Evolutionary conservation across 257 asterid species (phyloP).

Genomic region (Haberlea rhodopensis): DNA sequence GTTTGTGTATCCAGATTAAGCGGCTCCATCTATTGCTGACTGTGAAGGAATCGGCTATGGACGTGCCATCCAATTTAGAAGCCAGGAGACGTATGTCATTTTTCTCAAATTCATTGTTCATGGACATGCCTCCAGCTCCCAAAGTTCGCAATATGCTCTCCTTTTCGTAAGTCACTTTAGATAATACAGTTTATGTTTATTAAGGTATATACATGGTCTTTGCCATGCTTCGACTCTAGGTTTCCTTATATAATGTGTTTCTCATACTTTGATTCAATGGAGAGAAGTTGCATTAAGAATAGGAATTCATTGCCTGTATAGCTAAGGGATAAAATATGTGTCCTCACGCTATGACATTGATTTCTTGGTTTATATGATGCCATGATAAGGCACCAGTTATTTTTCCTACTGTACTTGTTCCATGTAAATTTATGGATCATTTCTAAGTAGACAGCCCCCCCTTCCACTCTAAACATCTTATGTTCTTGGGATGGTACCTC

Average conservation of each 20-base stretch:
- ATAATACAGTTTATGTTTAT: constrained; percentile 3
- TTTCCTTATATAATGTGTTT: not conserved
- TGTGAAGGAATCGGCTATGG: constrained; percentile 97
- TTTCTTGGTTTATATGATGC: not conserved
- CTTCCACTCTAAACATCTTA: not conserved
- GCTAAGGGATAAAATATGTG: constrained; percentile 6
- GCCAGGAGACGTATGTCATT: constrained; percentile 95
- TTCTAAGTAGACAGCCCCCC: not conserved
- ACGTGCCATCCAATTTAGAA: constrained; percentile 93
- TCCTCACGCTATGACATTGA: not conserved
- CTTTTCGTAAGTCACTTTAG: constrained; percentile 71
- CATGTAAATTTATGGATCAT: no score
- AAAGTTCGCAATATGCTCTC: constrained; percentile 99
- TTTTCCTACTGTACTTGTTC: not conserved
- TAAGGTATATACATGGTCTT: constrained; percentile 9
- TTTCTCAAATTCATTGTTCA: constrained; percentile 93
- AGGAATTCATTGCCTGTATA: not conserved
- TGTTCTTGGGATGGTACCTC: not conserved
- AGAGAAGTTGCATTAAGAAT: not conserved
- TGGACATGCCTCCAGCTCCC: constrained; percentile 98
- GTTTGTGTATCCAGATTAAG: constrained; percentile 56
- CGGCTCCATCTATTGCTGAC: constrained; percentile 90
- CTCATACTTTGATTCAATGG: not conserved
- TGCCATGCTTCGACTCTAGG: constrained; percentile 9
- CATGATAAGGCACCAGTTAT: not conserved